These are phyloP conservation scores for Sisymbrium irio DNA, from an alignment of 345 rosid genomes.

Conservation along the genomic window DNA sequence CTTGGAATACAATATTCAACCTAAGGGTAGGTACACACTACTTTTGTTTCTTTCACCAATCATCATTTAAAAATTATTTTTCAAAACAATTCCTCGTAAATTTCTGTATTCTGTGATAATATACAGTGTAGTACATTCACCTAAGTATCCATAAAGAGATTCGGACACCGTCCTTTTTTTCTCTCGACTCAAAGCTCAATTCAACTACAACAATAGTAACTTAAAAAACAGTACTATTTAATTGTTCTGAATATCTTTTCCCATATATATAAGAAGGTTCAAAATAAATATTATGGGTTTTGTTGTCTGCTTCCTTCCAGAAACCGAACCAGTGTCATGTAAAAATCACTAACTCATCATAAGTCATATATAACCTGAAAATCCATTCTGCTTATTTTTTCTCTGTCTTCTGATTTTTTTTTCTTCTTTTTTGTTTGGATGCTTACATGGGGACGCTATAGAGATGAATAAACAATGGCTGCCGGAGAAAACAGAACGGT, in stretches of 20 bases:
- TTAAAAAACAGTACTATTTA: background rate
- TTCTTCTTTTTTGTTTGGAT: background rate
- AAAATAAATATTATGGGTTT: background rate
- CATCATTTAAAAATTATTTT: background rate
- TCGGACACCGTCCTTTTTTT: constrained; percentile 12
- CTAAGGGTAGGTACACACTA: constrained; percentile 9
- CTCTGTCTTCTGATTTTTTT: background rate
- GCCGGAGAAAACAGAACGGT: constrained; percentile 33
- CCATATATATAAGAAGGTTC: constrained; percentile 10
- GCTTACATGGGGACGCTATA: background rate
- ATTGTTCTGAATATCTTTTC: background rate
- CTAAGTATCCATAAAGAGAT: constrained; percentile 26
- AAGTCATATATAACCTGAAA: constrained; percentile 16
- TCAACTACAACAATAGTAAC: constrained; percentile 23
- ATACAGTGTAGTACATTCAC: constrained; percentile 14
- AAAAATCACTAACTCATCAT: constrained; percentile 1
- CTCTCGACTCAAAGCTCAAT: constrained; percentile 26
- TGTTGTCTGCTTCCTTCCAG: constrained; percentile 15
- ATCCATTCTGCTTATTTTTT: background rate
- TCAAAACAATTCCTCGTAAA: background rate
- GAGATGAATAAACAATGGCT: constrained; percentile 25
- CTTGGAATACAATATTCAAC: constrained; percentile 17
- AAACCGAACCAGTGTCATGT: constrained; percentile 23
- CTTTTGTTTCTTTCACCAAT: constrained; percentile 1
- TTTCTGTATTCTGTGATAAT: constrained; percentile 7